A percentile compares a stretch with the other conserved stretches of the same genome.
Evolutionary conservation across 441 rosid species (phyloP).

Genomic region (Pelargonium cotyledonis): DNA sequence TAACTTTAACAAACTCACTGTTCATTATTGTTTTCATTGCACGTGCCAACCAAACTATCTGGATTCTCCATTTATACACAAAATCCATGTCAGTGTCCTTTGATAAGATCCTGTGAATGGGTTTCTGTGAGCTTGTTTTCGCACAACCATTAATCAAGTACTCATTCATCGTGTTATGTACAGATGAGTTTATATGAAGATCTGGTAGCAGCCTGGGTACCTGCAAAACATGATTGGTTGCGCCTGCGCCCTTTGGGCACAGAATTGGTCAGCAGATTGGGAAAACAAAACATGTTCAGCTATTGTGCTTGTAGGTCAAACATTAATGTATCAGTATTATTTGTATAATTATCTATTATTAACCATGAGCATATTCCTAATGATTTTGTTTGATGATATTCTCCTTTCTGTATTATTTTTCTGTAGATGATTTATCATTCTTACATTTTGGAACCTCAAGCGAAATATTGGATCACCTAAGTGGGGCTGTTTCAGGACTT

Average conservation of each 20-base stretch:
- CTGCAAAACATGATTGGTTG: conserved; percentile 85
- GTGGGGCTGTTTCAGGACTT: conserved; percentile 66
- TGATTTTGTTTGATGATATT: conserved; percentile 19
- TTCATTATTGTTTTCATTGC: not conserved
- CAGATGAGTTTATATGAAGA: conserved; percentile 98
- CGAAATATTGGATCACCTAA: conserved; percentile 87
- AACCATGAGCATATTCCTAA: not conserved
- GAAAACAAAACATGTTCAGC: conserved; percentile 68
- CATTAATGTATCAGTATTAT: conserved; percentile 8
- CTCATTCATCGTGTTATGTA: conserved; percentile 12
- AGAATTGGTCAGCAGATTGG: conserved; percentile 60
- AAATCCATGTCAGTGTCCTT: not conserved
- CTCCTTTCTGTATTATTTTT: conserved; percentile 17
- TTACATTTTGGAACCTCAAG: conserved; percentile 95
- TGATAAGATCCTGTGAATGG: not conserved
- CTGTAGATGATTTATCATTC: conserved; percentile 73
- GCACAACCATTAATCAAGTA: not conserved
- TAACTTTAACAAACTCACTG: not conserved
- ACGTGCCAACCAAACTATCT: not conserved
- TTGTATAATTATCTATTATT: conserved; percentile 16
- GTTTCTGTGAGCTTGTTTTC: not conserved
- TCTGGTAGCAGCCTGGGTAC: conserved; percentile 97
- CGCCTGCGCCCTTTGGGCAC: conserved; percentile 58
- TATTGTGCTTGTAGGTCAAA: conserved; percentile 69
- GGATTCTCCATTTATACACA: not conserved